Base-by-base conservation (phyloP, 257 asterid genomes). In the Galeopsis tetrahit region DNA sequence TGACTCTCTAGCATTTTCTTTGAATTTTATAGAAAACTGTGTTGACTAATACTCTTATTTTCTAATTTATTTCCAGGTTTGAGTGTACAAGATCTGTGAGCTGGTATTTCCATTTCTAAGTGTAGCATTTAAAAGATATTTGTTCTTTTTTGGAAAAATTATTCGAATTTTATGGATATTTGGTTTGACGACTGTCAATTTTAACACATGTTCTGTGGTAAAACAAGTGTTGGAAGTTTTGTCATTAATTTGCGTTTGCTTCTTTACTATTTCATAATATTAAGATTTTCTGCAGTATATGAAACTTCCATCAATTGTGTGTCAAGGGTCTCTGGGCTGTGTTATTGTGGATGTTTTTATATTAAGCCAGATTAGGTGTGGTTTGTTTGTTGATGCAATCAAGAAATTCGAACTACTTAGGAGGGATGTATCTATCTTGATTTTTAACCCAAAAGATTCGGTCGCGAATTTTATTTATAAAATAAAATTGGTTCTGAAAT, bases 71-170 rank as follows among this genome's bases (percentile, higher is more conserved):
- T 68, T 63, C 4, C 77, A 82, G 83, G 86, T 75, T 78, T 82
- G 73, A 78, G 75, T 6, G 86, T 82, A 46, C 86, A 69, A 69
- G 82, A 82, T 70, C 82, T 75, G 68, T 79, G 70, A 82, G 75
- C 58, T 40, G 17, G 49, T 48, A 42, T 11, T 63, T 15, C 36
- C 65, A 4, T 7, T 36, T 8, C 10, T 2, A 10, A 51, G 11
- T 34, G 74, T 57, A 5, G 70, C 42, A 31, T 3, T 28, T 39
- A 14, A 49, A 49, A 59, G 69, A 63, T 40, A n/a, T 49, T 21
- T 49, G 28, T 21, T n/a, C n/a, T 53, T 28, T 33, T 31, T 21
- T 35, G 6, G 10, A 3, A 64, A 10, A 4, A 32, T 35, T 69
- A 5, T 56, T 60, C 61, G 68, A 11, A 42, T 51, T 28, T 63